phyloP scores from a whole-genome alignment of 345 rosid species.

The Eucalyptus erythrocorys region DNA sequence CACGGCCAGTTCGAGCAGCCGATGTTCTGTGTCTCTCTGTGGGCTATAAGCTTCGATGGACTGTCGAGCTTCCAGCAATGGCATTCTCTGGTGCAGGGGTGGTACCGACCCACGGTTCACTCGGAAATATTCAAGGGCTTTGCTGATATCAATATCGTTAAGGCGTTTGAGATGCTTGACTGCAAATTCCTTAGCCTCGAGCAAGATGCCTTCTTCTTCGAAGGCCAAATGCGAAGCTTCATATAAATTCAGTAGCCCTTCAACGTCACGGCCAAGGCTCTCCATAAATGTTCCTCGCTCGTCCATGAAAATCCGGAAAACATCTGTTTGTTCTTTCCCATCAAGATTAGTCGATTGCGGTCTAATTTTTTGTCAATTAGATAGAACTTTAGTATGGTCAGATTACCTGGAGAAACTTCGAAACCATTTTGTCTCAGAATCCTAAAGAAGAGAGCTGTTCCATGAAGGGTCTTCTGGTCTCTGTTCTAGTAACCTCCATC shows the following conservation, averaged over 20 bases:
- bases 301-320: conserved; percentile 11
- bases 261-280: neutral
- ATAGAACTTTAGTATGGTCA: neutral
- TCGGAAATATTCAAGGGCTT: neutral
- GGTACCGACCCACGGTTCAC: conserved; percentile 14
- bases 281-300: neutral
- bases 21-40: neutral
- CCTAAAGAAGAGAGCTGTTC: conserved; percentile 23
- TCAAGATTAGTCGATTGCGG: neutral
- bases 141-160: neutral
- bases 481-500: neutral
- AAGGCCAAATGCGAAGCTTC: conserved; percentile 22
- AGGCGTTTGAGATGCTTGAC: neutral
- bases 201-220: conserved; percentile 21
- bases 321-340: neutral
- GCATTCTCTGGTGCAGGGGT: conserved; percentile 10
- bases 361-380: neutral
- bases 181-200: neutral
- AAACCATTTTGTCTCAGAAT: conserved; percentile 34
- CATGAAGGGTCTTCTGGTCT: conserved; percentile 1
- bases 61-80: conserved; percentile 21
- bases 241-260: conserved; percentile 21
- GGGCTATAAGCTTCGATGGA: conserved; percentile 4
- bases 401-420: conserved; percentile 21
- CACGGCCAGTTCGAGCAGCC: conserved; percentile 23